A percentile compares a stretch with the other conserved stretches of the same genome.
phyloP scores from a whole-genome alignment of 352 stramenopile genomes.

The Pythium diclinum region DNA sequence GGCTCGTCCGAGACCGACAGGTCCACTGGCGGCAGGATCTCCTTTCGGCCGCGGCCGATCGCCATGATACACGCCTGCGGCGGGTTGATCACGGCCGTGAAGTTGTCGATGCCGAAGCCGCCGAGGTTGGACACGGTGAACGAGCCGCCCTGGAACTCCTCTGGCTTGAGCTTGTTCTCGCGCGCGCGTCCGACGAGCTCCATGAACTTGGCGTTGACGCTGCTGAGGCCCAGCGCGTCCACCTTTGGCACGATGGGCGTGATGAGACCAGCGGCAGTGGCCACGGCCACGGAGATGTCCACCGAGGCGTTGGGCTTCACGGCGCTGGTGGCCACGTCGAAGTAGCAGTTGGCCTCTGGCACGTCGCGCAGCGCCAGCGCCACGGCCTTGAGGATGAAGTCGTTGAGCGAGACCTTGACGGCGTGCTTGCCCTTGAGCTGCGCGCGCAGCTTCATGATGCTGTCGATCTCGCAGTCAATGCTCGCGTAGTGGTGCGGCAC shows the following conservation, averaged over 20 bases:
- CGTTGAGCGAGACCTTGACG: constrained; percentile 98
- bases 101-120: constrained; percentile 97
- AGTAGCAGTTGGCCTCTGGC: constrained; percentile 90
- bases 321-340: constrained; percentile 51
- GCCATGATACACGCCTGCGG: constrained; percentile 98
- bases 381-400: constrained; percentile 97
- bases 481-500: constrained; percentile 97
- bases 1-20: constrained; percentile 60
- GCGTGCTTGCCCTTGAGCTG: constrained; percentile 90
- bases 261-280: constrained; percentile 96
- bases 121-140: constrained; percentile 99
- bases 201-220: constrained; percentile 95
- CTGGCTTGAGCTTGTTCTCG: constrained; percentile 96
- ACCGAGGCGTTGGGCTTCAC: constrained; percentile 87
- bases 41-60: constrained; percentile 91
- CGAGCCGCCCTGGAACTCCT: constrained; percentile 99
- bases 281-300: constrained; percentile 98
- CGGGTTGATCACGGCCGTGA: constrained; percentile 98
- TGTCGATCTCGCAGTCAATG: constrained; percentile 95
- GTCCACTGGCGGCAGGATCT: constrained; percentile 67
- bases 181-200: constrained; percentile 95
- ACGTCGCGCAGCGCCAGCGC: constrained; percentile 97
- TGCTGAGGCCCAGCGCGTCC: constrained; percentile 91
- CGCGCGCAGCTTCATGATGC: constrained; percentile 90
- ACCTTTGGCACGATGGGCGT: constrained; percentile 97